These are phyloP conservation scores for Psilocybe sp. DNA, from an alignment of 768 basidiomycete species.

Conservation along the genomic window DNA sequence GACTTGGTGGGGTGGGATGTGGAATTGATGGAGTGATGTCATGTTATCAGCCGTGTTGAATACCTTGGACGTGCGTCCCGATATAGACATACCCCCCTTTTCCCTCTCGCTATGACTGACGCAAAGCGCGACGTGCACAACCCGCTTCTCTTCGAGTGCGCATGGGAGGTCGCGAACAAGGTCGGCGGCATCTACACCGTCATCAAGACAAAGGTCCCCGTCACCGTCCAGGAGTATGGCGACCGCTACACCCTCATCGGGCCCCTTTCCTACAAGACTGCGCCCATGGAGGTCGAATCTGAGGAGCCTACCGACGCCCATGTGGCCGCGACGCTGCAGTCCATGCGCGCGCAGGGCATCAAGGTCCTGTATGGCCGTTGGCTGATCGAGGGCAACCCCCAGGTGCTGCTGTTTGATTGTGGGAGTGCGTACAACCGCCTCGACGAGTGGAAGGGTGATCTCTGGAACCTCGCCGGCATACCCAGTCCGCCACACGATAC, in stretches of 20 bases:
- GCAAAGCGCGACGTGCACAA: slow-evolving; percentile 71
- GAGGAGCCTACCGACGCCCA: slow-evolving; percentile 84
- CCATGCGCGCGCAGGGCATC: slow-evolving; percentile 87
- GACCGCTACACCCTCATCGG: slow-evolving; percentile 95
- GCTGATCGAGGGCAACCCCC: slow-evolving; percentile 96
- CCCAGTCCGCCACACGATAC: slow-evolving; percentile 95
- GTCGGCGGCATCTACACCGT: slow-evolving; percentile 99
- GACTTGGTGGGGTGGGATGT: slow-evolving; percentile 35
- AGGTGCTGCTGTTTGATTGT: slow-evolving; percentile 94
- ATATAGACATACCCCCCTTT: slow-evolving; percentile 15
- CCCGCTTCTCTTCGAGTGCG: slow-evolving; percentile 88
- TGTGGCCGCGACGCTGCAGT: slow-evolving; percentile 70
- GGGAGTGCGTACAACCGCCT: slow-evolving; percentile 81
- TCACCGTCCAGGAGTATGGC: slow-evolving; percentile 95
- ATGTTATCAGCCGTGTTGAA: slow-evolving; percentile 14
- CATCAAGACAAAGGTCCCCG: slow-evolving; percentile 98
- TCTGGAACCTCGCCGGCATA: slow-evolving; percentile 98
- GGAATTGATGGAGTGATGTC: slow-evolving; percentile 27
- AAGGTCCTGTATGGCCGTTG: slow-evolving; percentile 95
- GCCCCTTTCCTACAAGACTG: slow-evolving; percentile 97
- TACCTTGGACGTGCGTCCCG: slow-evolving; percentile 15
- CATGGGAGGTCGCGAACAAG: slow-evolving; percentile 99
- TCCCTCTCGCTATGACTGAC: slow-evolving; percentile 26
- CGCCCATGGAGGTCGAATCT: slow-evolving; percentile 97
- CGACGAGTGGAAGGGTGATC: slow-evolving; percentile 98